Percentiles rank a stretch among this genome's conserved stretches.
Conservation (phyloP, 495 filamentous ascomycete species). For the Penicillium angulare region DNA sequence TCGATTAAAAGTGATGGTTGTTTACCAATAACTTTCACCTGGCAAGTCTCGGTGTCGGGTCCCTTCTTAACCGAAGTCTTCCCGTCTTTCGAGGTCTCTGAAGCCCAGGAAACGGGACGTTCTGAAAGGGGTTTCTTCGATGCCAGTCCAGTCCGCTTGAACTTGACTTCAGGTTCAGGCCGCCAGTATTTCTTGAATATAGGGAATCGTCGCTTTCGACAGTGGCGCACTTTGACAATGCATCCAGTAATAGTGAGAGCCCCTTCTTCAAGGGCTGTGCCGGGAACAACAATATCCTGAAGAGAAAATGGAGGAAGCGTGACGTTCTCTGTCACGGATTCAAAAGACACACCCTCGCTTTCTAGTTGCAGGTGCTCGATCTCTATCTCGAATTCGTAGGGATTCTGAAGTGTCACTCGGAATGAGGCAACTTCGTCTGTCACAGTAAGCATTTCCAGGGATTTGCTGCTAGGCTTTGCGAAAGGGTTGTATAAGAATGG, state of each 20-base stretch:
- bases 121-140: slow-evolving; percentile 54
- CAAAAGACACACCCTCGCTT: slow-evolving; percentile 66
- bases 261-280: slow-evolving; percentile 64
- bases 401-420: slow-evolving; percentile 83
- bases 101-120: slow-evolving; percentile 57
- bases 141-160: slow-evolving; percentile 68
- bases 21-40: slow-evolving; percentile 68
- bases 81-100: slow-evolving; percentile 45
- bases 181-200: slow-evolving; percentile 78
- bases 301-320: slow-evolving; percentile 75
- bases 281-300: slow-evolving; percentile 71
- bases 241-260: slow-evolving; percentile 74
- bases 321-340: slow-evolving; percentile 61
- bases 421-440: slow-evolving; percentile 75
- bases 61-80: slow-evolving; percentile 37
- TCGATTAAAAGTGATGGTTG: slow-evolving; percentile 77
- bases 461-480: slow-evolving; percentile 60
- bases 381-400: slow-evolving; percentile 88
- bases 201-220: slow-evolving; percentile 75
- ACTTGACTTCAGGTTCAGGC: slow-evolving; percentile 66
- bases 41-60: slow-evolving; percentile 32
- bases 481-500: slow-evolving; percentile 96
- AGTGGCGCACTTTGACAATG: slow-evolving; percentile 74
- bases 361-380: slow-evolving; percentile 79
- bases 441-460: slow-evolving; percentile 66